Conservation (phyloP, 1,139 yeast species). For the Zygosaccharomyces sapae region DNA sequence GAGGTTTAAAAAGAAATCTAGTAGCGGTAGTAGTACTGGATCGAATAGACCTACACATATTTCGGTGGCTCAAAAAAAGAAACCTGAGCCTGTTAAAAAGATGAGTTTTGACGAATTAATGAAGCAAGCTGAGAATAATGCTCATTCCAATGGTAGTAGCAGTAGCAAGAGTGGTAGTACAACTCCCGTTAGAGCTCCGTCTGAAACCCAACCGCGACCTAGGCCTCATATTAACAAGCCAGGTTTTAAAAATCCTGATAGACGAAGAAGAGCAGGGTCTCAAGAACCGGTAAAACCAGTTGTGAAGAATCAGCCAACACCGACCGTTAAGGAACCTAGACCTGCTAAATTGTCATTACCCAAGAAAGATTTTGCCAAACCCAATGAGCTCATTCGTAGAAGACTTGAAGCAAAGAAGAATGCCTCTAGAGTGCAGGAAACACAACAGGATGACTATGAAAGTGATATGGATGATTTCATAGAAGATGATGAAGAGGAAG, state of each 20-base stretch:
- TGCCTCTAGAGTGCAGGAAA: slow-evolving; percentile 9
- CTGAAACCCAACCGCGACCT: neutral
- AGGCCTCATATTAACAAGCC: slow-evolving; percentile 15
- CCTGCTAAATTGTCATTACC: slow-evolving; percentile 13
- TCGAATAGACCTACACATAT: slow-evolving; percentile 5
- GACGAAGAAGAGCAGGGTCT: slow-evolving; percentile 3
- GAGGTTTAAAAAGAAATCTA: slow-evolving; percentile 22
- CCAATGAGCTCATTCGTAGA: slow-evolving; percentile 24
- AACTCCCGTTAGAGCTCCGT: slow-evolving; percentile 4
- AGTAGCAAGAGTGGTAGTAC: slow-evolving; percentile 3
- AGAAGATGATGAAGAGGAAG: slow-evolving; percentile 57
- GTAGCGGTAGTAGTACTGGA: slow-evolving; percentile 12
- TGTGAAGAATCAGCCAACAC: slow-evolving; percentile 5
- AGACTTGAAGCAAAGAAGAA: slow-evolving; percentile 19
- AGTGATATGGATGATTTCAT: slow-evolving; percentile 47
- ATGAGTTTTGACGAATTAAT: slow-evolving; percentile 62
- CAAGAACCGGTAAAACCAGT: slow-evolving; percentile 4
- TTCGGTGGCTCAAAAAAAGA: slow-evolving; percentile 23
- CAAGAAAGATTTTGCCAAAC: slow-evolving; percentile 22
- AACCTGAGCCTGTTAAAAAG: slow-evolving; percentile 41
- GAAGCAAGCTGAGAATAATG: slow-evolving; percentile 64
- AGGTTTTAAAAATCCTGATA: slow-evolving; percentile 14
- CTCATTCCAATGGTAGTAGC: slow-evolving; percentile 13
- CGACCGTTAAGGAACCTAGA: slow-evolving; percentile 2
- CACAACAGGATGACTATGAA: slow-evolving; percentile 22